Percentiles rank a stretch among this genome's conserved stretches.
These are phyloP conservation scores for Chaetomidium leptoderma DNA, from an alignment of 495 filamentous ascomycete species.

Conservation along the genomic window DNA sequence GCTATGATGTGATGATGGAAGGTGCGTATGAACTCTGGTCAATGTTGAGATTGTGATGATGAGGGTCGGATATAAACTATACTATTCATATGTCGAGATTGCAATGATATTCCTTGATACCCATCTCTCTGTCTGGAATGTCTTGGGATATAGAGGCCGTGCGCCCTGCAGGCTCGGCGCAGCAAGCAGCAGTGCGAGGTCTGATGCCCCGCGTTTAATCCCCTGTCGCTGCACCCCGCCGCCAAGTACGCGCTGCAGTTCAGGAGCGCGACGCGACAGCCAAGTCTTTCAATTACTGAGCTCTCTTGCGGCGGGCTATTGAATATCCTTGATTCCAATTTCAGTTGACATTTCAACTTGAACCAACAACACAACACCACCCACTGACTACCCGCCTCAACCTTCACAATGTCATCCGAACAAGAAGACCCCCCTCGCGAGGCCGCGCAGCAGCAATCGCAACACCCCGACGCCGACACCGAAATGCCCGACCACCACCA, in stretches of 20 bases:
- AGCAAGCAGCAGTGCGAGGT: not conserved
- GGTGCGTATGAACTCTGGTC: not conserved
- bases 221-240: slow-evolving; percentile 6
- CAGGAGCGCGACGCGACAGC: not conserved
- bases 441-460: not conserved
- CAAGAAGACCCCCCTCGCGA: not conserved
- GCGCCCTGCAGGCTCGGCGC: not conserved
- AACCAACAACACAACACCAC: not conserved
- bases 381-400: no score
- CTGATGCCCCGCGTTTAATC: not conserved
- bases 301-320: no score
- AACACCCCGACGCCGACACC: slow-evolving; percentile 10
- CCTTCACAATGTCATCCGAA: slow-evolving; percentile 11
- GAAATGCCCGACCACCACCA: slow-evolving; percentile 6
- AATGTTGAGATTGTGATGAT: no score
- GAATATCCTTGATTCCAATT: no score
- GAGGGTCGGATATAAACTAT: not conserved
- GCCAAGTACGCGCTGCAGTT: not conserved
- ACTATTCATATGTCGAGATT: not conserved
- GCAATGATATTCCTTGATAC: not conserved
- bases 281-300: not conserved
- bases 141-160: not conserved
- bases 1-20: no score
- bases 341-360: not conserved
- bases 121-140: no score